These are phyloP conservation scores for Eudorina sp. DNA, from an alignment of 139 green algal species.

Conservation along the genomic window DNA sequence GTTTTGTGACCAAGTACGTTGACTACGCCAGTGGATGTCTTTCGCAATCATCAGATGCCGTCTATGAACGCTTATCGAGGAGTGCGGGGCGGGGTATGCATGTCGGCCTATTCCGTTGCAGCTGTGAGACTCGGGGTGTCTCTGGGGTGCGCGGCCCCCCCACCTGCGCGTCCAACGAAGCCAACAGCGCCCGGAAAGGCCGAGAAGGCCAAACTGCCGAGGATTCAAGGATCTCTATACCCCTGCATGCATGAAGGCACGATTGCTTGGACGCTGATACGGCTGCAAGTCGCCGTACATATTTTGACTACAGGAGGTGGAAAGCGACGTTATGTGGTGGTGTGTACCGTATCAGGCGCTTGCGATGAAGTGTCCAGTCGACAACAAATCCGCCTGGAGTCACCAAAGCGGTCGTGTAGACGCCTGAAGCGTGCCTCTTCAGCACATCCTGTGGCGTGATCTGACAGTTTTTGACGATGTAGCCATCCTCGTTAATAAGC, in stretches of 20 bases:
- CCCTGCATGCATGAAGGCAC: background rate
- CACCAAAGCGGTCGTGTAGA: background rate
- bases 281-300: too few species aligned
- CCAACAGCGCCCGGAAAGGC: background rate
- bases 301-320: too few species aligned
- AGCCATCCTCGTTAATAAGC: background rate
- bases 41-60: too few species aligned
- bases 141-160: background rate
- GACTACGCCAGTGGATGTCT: too few species aligned
- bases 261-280: background rate
- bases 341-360: background rate
- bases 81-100: background rate
- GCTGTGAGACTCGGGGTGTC: background rate
- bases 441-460: constrained; percentile 4
- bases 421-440: background rate
- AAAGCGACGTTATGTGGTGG: background rate
- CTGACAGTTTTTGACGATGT: background rate
- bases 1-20: background rate
- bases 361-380: background rate
- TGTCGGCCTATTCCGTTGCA: background rate
- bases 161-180: background rate
- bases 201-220: background rate
- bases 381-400: background rate
- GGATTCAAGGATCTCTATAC: background rate
- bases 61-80: too few species aligned